A percentile compares a stretch with the other conserved stretches of the same genome.
These are phyloP conservation scores for Salix udensis DNA, from an alignment of 345 rosid genomes.

Conservation along the genomic window DNA sequence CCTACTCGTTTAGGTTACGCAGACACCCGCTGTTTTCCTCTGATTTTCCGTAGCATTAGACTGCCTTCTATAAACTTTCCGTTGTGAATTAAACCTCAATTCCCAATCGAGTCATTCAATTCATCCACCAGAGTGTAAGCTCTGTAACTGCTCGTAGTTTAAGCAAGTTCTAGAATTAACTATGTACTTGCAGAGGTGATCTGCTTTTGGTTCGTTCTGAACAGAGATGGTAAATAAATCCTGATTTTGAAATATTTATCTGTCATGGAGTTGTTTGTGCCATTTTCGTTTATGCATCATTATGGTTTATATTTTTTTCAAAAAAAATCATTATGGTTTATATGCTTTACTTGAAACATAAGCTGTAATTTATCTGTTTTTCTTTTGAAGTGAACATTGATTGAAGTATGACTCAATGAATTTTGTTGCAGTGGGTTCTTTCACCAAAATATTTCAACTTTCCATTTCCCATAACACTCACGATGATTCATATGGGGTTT, in stretches of 20 bases:
- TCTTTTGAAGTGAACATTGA: not conserved
- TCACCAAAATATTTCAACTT: conserved; percentile 89
- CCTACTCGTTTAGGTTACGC: not conserved
- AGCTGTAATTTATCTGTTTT: not conserved
- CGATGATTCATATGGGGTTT: conserved; percentile 96
- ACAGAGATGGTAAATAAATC: not conserved
- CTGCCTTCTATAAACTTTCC: not conserved
- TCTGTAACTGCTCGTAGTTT: not conserved
- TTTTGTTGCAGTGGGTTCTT: conserved; percentile 86
- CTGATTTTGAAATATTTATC: not conserved
- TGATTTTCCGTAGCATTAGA: not conserved
- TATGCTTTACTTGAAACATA: not conserved
- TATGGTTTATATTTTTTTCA: not conserved
- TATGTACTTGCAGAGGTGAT: not conserved
- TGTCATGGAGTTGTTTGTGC: not conserved
- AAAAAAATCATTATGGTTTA: not conserved
- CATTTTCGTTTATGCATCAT: not conserved
- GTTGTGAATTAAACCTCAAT: not conserved
- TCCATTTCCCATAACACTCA: conserved; percentile 83
- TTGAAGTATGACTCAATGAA: conserved; percentile 4
- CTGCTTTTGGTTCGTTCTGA: not conserved
- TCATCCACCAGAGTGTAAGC: not conserved
- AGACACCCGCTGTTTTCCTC: not conserved
- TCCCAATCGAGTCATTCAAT: not conserved
- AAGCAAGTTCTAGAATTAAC: not conserved